Evolutionary conservation across 2,329 filamentous ascomycete genomes (phyloP), one percentile per base, ranked within the genome.

Genomic region (Penicillium sp.): DNA sequence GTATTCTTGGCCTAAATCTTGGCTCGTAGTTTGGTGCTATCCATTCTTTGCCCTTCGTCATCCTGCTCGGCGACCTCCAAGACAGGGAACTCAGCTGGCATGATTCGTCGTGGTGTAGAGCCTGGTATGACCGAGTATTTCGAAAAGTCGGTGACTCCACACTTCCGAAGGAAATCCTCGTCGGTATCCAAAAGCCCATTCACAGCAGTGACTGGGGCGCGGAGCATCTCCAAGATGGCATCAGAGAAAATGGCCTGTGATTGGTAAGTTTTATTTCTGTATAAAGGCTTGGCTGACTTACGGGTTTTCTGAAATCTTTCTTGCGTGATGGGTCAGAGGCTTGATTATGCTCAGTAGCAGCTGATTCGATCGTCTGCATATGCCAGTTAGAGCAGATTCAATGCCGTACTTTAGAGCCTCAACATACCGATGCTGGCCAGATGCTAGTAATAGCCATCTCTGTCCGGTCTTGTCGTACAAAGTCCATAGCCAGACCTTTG

Each of bases 401-500:
- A 6, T n/a, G 31, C 21, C 25, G 13, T 19, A 21, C 14, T 31
- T 11, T 3, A 19, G 19, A 13, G 37, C 13, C 23, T 25, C 13
- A 6, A 31, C 86, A 64, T 75, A 90, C 89, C 29, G 81, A 83
- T 4, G 91, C 91, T 11, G 91, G 91, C 92, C 92, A 96, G 5
- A 96, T 83, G 63, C 88, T 90, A 0, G 88, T 91, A 54, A 95
- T 87, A 11, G 89, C 88, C 89, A 93, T 92, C 6, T 85, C 78
- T 0, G 68, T 75, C 64, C 84, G 81, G 0, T 83, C 86, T 64
- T 92, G 82, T 31, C 91, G 78, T 62, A 84, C 77, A 69, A 90
- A 91, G 66, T 96, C 92, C 88, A 95, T 91, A 0, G 89, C 90
- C 14, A 96, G 77, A 0, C 91, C 92, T 70, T 91, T 91, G 0